Evolutionary conservation across 805 yeast species (phyloP).

Genomic region (Hanseniaspora lindneri): DNA sequence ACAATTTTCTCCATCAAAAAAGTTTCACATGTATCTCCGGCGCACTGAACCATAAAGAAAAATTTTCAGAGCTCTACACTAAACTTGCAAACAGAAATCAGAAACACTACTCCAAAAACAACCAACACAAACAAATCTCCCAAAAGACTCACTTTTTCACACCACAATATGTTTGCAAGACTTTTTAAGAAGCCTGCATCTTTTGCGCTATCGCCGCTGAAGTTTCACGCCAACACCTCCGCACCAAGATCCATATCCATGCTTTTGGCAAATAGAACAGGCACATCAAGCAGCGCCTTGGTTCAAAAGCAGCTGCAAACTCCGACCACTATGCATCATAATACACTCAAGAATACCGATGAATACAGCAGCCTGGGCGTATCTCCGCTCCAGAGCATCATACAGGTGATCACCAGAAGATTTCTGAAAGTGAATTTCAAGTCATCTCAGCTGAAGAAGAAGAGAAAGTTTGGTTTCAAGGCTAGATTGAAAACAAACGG

Average conservation of each 20-base stretch:
- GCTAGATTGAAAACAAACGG: conserved; percentile 63
- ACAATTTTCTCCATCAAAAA: no score
- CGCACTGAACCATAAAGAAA: no score
- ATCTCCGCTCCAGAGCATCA: not conserved
- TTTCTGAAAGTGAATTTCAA: conserved; percentile 11
- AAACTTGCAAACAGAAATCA: not conserved
- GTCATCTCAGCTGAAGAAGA: conserved; percentile 45
- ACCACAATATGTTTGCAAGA: not conserved
- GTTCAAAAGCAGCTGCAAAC: not conserved
- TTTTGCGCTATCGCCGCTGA: not conserved
- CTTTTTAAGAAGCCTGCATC: not conserved
- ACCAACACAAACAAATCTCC: no score
- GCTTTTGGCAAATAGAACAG: conserved; percentile 13
- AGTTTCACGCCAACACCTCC: not conserved
- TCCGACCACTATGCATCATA: not conserved
- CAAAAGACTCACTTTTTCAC: no score
- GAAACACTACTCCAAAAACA: not conserved
- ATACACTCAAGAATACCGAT: no score
- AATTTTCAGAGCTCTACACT: not conserved
- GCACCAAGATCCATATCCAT: conserved; percentile 11
- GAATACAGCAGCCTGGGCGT: not conserved
- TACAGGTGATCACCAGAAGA: conserved; percentile 6
- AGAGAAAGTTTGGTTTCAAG: conserved; percentile 80
- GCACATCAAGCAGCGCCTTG: not conserved
- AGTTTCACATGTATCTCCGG: no score